These are phyloP conservation scores for Fusarium robinianum DNA, from an alignment of 2,329 filamentous ascomycete species.

Conservation along the genomic window DNA sequence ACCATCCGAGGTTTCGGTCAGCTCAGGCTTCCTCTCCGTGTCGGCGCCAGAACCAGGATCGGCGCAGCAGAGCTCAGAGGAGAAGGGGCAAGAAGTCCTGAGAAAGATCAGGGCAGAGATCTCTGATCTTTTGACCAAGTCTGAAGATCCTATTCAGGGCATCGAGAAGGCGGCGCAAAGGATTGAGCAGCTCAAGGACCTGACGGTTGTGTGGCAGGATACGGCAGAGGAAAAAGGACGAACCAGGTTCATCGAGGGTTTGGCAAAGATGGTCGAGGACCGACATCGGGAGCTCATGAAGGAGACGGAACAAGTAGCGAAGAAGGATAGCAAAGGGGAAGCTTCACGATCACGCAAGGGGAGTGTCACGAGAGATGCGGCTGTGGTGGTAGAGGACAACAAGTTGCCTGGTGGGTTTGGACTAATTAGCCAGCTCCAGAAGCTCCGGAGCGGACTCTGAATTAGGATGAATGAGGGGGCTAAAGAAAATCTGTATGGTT, in stretches of 20 bases:
- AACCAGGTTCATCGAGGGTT: conserved; percentile 75
- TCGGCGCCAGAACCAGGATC: conserved; percentile 78
- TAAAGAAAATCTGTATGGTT: too few relatives aligned
- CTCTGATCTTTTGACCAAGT: conserved; percentile 61
- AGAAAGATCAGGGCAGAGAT: conserved; percentile 74
- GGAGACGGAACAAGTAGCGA: conserved; percentile 53
- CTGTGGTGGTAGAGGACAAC: conserved; percentile 44
- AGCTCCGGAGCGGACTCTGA: conserved; percentile 59
- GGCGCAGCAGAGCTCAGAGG: conserved; percentile 71
- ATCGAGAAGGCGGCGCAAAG: conserved; percentile 74
- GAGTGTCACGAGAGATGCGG: conserved; percentile 38
- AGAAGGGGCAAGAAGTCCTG: conserved; percentile 84
- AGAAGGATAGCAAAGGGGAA: conserved; percentile 43
- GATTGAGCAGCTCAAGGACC: conserved; percentile 75
- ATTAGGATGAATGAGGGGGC: conserved; percentile 6
- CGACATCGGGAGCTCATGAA: conserved; percentile 58
- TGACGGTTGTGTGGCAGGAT: conserved; percentile 89
- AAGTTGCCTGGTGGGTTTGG: conserved; percentile 59
- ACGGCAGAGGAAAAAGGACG: conserved; percentile 92
- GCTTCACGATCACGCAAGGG: conserved; percentile 44
- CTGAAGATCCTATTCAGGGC: conserved; percentile 65
- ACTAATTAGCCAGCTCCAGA: conserved; percentile 66
- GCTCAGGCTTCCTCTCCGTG: conserved; percentile 86
- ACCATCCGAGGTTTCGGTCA: conserved; percentile 81
- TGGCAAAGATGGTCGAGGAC: conserved; percentile 85